Evolutionary conservation across 169 alveolate species (phyloP).

Genomic region (Cryptosporidium felis): DNA sequence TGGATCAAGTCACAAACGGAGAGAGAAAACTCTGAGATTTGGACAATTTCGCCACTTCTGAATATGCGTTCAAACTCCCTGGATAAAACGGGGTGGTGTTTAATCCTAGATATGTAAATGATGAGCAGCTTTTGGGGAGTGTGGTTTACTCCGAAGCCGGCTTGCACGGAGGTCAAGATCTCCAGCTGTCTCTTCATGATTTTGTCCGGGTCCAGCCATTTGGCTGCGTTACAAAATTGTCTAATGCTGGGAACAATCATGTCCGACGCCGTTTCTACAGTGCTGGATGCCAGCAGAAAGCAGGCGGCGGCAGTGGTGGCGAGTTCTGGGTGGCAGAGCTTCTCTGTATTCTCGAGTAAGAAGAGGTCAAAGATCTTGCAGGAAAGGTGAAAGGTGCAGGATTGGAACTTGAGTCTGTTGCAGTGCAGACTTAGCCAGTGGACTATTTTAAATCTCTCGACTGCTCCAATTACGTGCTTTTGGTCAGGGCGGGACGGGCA

Average conservation of each 20-base stretch:
- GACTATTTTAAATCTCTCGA: slow-evolving; percentile 29
- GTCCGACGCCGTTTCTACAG: slow-evolving; percentile 37
- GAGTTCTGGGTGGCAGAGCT: background rate
- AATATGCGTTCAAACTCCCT: background rate
- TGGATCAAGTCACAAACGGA: slow-evolving; percentile 28
- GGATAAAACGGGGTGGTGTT: slow-evolving; percentile 5
- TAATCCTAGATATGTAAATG: slow-evolving; percentile 24
- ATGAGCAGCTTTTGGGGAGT: slow-evolving; percentile 25
- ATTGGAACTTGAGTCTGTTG: slow-evolving; percentile 23
- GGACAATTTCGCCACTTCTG: background rate
- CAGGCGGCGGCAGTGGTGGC: slow-evolving; percentile 55
- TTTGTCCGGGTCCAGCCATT: slow-evolving; percentile 26
- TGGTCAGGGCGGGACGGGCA: background rate
- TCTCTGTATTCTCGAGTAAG: background rate
- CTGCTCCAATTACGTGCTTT: slow-evolving; percentile 11
- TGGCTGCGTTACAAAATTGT: slow-evolving; percentile 66
- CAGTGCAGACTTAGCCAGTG: slow-evolving; percentile 53
- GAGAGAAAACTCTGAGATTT: slow-evolving; percentile 1
- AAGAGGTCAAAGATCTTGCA: slow-evolving; percentile 33
- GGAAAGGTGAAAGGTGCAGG: slow-evolving; percentile 65
- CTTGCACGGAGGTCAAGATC: slow-evolving; percentile 1
- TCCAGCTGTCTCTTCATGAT: slow-evolving; percentile 30
- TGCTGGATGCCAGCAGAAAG: slow-evolving; percentile 38
- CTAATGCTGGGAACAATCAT: slow-evolving; percentile 55
- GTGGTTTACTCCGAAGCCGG: slow-evolving; percentile 2